Evolutionary conservation across 73 alveolate genomes (phyloP).

Genomic region (Stentor coeruleus): DNA sequence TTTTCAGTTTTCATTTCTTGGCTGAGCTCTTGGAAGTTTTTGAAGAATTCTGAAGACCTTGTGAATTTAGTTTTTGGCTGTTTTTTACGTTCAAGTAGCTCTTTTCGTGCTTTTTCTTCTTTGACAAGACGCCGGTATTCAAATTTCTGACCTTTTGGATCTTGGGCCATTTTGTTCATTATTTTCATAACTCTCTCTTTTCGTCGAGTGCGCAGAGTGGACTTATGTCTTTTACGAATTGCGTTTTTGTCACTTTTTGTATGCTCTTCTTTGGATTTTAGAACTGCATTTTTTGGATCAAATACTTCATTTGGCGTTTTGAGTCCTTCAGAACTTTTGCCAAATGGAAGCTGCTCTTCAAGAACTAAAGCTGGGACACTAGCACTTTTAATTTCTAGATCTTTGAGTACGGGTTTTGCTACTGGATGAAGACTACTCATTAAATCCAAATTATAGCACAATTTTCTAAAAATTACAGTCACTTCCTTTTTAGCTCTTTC

Average conservation of each 20-base stretch:
- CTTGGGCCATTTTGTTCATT: constrained; percentile 11
- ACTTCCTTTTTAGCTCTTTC: constrained; percentile 44
- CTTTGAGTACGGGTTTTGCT: constrained; percentile 44
- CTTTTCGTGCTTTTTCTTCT: not conserved
- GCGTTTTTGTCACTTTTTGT: constrained; percentile 23
- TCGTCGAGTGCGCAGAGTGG: not conserved
- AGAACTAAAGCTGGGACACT: constrained; percentile 55
- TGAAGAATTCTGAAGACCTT: constrained; percentile 26
- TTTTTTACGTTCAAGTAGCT: constrained; percentile 17
- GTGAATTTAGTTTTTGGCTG: constrained; percentile 23
- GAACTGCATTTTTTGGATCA: not conserved
- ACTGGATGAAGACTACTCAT: constrained; percentile 41
- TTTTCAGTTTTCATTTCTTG: not conserved
- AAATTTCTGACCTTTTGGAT: constrained; percentile 18
- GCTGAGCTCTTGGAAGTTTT: constrained; percentile 4
- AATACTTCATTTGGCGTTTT: constrained; percentile 51
- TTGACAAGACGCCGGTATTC: constrained; percentile 12
- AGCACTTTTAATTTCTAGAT: constrained; percentile 42
- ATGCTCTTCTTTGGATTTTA: constrained; percentile 1
- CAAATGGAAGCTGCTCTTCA: constrained; percentile 56
- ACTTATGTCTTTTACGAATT: not conserved
- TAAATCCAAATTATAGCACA: constrained; percentile 41
- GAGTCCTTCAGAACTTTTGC: constrained; percentile 27
- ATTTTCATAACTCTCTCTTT: constrained; percentile 6
- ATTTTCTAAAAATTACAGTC: constrained; percentile 34